A percentile compares a stretch with the other conserved stretches of the same genome.
Evolutionary conservation across 1,284 basidiomycete genomes (phyloP).

Genomic region (Cutaneotrichosporon arboriforme): DNA sequence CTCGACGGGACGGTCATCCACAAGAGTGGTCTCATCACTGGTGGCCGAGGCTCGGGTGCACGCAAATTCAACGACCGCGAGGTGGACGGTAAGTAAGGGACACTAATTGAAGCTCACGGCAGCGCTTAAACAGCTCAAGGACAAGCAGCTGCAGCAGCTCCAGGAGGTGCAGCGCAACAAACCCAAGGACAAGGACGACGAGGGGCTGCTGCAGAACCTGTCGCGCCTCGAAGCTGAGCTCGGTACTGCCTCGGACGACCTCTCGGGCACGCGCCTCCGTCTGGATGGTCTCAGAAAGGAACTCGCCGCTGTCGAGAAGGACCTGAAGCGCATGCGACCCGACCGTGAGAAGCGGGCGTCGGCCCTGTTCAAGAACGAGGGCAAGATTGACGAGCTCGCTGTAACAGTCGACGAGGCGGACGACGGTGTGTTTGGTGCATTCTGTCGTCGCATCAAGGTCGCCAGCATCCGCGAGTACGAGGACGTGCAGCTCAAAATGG

Average conservation of each 20-base stretch:
- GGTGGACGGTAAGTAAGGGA: slow-evolving; percentile 64
- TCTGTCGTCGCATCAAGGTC: slow-evolving; percentile 78
- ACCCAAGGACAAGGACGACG: slow-evolving; percentile 74
- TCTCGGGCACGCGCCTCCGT: slow-evolving; percentile 50
- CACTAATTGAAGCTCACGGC: not conserved
- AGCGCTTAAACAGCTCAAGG: slow-evolving; percentile 69
- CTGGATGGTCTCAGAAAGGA: slow-evolving; percentile 50
- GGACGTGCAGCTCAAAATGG: slow-evolving; percentile 79
- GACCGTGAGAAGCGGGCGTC: slow-evolving; percentile 59
- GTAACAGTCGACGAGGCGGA: slow-evolving; percentile 68
- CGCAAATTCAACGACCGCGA: slow-evolving; percentile 94
- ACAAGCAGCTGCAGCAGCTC: slow-evolving; percentile 71
- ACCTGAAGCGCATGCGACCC: slow-evolving; percentile 62
- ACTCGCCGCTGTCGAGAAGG: slow-evolving; percentile 66
- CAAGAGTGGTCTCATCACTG: slow-evolving; percentile 94
- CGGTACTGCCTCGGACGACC: slow-evolving; percentile 70
- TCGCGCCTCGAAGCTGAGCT: slow-evolving; percentile 70
- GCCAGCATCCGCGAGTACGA: slow-evolving; percentile 89
- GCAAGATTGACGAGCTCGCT: slow-evolving; percentile 58
- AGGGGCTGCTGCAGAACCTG: slow-evolving; percentile 69
- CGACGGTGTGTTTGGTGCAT: slow-evolving; percentile 69
- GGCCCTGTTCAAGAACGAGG: slow-evolving; percentile 54
- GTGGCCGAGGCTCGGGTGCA: slow-evolving; percentile 70
- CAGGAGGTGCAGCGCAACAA: slow-evolving; percentile 75
- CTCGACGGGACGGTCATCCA: slow-evolving; percentile 96